Evolutionary conservation across 345 rosid species (phyloP), one percentile per base, ranked within the genome.

Genomic region (Camelina hispida): DNA sequence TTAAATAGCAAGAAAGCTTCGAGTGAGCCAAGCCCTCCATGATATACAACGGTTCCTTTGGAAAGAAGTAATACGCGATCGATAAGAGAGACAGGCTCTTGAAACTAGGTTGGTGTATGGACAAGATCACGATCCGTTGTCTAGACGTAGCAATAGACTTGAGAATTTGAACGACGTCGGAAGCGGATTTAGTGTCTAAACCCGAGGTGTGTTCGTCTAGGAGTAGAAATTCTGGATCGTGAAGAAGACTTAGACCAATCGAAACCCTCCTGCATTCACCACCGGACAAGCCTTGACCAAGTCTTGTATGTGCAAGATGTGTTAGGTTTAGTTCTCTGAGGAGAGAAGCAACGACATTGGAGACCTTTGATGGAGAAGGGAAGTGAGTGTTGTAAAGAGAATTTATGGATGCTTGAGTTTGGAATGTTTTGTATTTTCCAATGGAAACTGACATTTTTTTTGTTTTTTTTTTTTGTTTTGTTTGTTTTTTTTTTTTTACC

Each of bases 131-230:
- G 2, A 93, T 90, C 3, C 97, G 72, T 65, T 81, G 77, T 55
- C 93, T 86, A 0, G 93, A 84, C 13, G 68, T 53, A 2, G 97
- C 88, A 14, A 94, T 85, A 17, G 87, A 68, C 64, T 85, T 88
- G 16, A 94, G 80, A 18, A 83, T 88, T 65, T 88, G 89, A 48
- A 91, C 79, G 2, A 94, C 96, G 30, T 87, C 91, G 46, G 83
- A 86, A 47, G 98, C 98, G 0, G 98, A 94, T 46, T 83, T 89
- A 62, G 93, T 91, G 38, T 94, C 98, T 17, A 94, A 89, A 3
- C 97, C 92, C 0, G 97, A 91, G 34, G 98, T 94, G 42, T 97
- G 98, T 66, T 94, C 97, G 22, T 94, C 98, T 0, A 94, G 96
- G n/a, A 94, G 87, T 16, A 94, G 64, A 15, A 94, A 85, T 2